Conservation (phyloP, 108 stramenopile genomes). For the Cyclostephanos tholiformis region DNA sequence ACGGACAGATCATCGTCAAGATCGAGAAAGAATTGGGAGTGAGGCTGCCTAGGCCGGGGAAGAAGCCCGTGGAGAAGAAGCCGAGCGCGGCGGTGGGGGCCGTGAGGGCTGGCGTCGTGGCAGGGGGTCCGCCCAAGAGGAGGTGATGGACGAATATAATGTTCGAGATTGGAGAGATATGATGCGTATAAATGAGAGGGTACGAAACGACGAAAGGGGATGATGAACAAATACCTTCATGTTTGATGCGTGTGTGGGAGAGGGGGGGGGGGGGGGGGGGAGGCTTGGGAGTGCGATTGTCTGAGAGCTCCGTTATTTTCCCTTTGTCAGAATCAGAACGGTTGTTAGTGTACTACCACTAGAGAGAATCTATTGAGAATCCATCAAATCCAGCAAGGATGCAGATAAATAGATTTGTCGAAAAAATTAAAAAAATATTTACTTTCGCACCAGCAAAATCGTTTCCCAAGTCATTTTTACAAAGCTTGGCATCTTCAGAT, state of each 20-base stretch:
- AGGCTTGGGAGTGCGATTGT: not conserved
- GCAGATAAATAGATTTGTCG: too few species aligned
- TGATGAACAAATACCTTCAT: not conserved
- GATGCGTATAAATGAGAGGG: not conserved
- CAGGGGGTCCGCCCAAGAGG: constrained; percentile 87
- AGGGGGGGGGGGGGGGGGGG: not conserved
- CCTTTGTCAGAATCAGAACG: too few species aligned
- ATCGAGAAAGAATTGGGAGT: constrained; percentile 89
- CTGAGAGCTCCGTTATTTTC: not conserved
- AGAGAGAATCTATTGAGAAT: too few species aligned
- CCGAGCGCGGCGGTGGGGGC: constrained; percentile 48
- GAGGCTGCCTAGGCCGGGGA: constrained; percentile 78
- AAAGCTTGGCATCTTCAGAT: too few species aligned
- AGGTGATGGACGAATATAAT: constrained; percentile 46
- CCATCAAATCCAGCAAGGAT: too few species aligned
- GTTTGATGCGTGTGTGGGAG: not conserved
- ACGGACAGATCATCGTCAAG: constrained; percentile 93
- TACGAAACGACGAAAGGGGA: too few species aligned
- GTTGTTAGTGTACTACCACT: too few species aligned
- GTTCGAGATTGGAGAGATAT: not conserved
- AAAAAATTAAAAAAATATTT: too few species aligned
- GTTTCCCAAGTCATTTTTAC: too few species aligned
- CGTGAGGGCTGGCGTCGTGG: constrained; percentile 43
- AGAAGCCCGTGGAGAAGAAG: constrained; percentile 58
- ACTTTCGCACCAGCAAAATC: too few species aligned